Evolutionary conservation across 2,329 filamentous ascomycete genomes (phyloP).

Genomic region (Phaeosphaeria sp.): DNA sequence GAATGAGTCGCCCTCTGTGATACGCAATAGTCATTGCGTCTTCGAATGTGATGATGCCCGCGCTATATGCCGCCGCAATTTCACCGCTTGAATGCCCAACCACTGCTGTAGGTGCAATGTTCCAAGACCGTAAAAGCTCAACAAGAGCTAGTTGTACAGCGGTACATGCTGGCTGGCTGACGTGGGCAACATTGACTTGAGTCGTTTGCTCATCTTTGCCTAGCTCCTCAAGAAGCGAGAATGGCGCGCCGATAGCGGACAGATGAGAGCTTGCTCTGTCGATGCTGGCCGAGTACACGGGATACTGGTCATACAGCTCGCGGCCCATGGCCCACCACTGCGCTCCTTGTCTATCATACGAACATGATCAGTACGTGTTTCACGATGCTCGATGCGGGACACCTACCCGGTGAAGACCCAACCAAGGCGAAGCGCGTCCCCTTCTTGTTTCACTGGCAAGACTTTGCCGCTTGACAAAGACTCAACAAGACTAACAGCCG

Average conservation of each 20-base stretch:
- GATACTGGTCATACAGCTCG: slow-evolving; percentile 21
- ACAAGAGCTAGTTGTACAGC: slow-evolving; percentile 38
- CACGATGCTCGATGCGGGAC: not conserved
- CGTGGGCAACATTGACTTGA: slow-evolving; percentile 24
- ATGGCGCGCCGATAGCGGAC: slow-evolving; percentile 3
- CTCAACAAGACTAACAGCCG: slow-evolving; percentile 21
- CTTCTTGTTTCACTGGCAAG: slow-evolving; percentile 26
- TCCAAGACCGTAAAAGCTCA: slow-evolving; percentile 34
- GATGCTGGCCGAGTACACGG: slow-evolving; percentile 12
- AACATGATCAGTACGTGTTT: not conserved
- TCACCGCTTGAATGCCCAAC: slow-evolving; percentile 41
- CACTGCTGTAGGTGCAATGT: slow-evolving; percentile 28
- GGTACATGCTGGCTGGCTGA: slow-evolving; percentile 37
- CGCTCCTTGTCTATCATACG: slow-evolving; percentile 32
- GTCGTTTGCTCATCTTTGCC: slow-evolving; percentile 24
- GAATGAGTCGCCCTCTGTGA: slow-evolving; percentile 29
- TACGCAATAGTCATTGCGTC: slow-evolving; percentile 35
- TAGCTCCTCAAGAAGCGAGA: slow-evolving; percentile 28
- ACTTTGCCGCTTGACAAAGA: slow-evolving; percentile 23
- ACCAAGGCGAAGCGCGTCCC: slow-evolving; percentile 20
- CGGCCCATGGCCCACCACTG: slow-evolving; percentile 43
- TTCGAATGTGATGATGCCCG: slow-evolving; percentile 25
- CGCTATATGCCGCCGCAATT: slow-evolving; percentile 40
- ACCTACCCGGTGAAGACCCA: slow-evolving; percentile 39
- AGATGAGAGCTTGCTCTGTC: slow-evolving; percentile 6